phyloP scores from a whole-genome alignment of 345 rosid species.

The Gossypium rotundifolium region DNA sequence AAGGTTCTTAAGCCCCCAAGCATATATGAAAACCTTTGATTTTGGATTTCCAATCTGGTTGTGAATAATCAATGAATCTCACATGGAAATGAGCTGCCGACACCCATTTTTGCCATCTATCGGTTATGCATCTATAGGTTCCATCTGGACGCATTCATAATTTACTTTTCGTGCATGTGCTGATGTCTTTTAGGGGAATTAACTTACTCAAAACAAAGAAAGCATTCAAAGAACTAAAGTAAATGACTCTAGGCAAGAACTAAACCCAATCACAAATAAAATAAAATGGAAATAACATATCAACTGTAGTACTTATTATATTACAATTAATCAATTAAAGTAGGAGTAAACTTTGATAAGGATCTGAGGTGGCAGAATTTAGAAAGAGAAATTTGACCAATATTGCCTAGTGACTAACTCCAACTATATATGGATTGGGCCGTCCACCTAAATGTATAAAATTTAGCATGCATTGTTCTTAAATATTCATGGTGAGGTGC shows the following conservation, averaged over 20 bases:
- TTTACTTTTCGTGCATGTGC: not conserved
- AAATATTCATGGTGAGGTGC: no score
- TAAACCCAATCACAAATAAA: not conserved
- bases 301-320: no score
- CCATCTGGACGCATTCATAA: not conserved
- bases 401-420: not conserved
- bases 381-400: not conserved
- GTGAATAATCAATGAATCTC: not conserved
- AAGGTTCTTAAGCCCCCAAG: not conserved
- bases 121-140: not conserved
- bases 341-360: not conserved
- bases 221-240: not conserved
- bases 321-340: not conserved
- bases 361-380: not conserved
- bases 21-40: not conserved
- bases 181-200: not conserved
- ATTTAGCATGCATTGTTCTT: not conserved
- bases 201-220: not conserved
- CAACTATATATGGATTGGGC: not conserved
- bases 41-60: not conserved
- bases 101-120: not conserved
- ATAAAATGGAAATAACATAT: not conserved
- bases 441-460: conserved; percentile 1
- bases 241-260: not conserved
- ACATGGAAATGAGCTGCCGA: not conserved